Evolutionary conservation across 2,329 filamentous ascomycete genomes (phyloP), one percentile per base, ranked within the genome.

Genomic region (Endothia cerciana): DNA sequence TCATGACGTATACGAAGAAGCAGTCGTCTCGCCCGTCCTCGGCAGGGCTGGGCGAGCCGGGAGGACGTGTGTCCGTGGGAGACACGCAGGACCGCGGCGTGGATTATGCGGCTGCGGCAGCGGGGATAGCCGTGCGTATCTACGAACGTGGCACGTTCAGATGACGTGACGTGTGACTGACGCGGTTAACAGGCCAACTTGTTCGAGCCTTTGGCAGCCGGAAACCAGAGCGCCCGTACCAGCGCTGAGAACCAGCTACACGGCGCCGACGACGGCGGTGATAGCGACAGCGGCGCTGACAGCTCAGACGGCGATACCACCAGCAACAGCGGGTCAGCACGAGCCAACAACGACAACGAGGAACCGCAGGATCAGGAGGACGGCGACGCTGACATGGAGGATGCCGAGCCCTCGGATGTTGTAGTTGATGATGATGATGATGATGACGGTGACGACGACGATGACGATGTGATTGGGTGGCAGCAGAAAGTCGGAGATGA

Each of bases 1-100:
- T 67, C 25, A 56, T 62, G 60, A 45, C 60, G 36, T 62, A 53
- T 19, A 36, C 60, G 0, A 62, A 55, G 13, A 3, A 40, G 38
- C 38, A 53, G n/a, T 13, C 38, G 25, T 51, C 38, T 45, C 36
- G 22, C 11, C 22, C 15, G 28, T n/a, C 22, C 45, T 11, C 36
- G 7, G 55, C 55, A 17, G 47, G 25, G 47, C 47, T 22, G 22
- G 47, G 13, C 25, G 45, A 6, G 25, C 38, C 15, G 40, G 25
- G n/a, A 55, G 19, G 15, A n/a, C 1, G 8, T 22, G 30, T 10
- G 17, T 5, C 22, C 40, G 22, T 6, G n/a, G 47, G 47, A 22
- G 17, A 5, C 3, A 15, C 60, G 19, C 60, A 45, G 11, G 28
- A 33, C 38, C 25, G 22, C 22, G 49, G 36, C 4, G 4, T 43